Conservation (phyloP, 2,329 filamentous ascomycete species). For the Dryadomyces quercus-mongolicae region DNA sequence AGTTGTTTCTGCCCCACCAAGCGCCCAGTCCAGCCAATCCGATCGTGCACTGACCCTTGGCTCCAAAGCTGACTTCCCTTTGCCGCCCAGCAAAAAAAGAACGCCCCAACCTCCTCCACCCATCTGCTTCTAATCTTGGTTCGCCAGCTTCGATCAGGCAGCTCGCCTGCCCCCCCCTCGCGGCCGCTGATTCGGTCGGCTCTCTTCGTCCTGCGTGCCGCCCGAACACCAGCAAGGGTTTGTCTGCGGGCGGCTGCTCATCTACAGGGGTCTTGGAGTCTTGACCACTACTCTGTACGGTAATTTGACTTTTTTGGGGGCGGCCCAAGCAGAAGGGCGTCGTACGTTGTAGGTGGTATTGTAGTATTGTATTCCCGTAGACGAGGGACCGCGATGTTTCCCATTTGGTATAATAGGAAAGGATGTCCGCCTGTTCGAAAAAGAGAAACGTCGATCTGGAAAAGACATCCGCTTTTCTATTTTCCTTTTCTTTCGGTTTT, state of each 20-base stretch:
- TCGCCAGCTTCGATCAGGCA: neutral
- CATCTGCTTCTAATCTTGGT: neutral
- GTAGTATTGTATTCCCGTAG: too few relatives aligned
- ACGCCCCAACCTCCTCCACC: neutral
- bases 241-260: neutral
- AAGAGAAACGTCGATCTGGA: neutral
- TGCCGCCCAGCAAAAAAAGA: too few relatives aligned
- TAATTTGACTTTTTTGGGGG: neutral
- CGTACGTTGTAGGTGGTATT: too few relatives aligned
- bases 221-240: too few relatives aligned
- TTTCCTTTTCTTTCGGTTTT: constrained; percentile 1
- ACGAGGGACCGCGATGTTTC: neutral
- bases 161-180: neutral
- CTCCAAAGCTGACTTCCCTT: too few relatives aligned
- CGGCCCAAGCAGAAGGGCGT: neutral
- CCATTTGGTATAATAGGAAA: constrained; percentile 5
- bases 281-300: too few relatives aligned
- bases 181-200: neutral
- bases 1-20: too few relatives aligned
- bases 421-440: neutral
- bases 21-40: too few relatives aligned
- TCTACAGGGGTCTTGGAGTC: neutral
- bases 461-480: neutral
- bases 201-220: constrained; percentile 5
- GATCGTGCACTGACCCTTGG: too few relatives aligned